Evolutionary conservation across 1,284 basidiomycete genomes (phyloP).

Genomic region (Pseudozyma thailandica): DNA sequence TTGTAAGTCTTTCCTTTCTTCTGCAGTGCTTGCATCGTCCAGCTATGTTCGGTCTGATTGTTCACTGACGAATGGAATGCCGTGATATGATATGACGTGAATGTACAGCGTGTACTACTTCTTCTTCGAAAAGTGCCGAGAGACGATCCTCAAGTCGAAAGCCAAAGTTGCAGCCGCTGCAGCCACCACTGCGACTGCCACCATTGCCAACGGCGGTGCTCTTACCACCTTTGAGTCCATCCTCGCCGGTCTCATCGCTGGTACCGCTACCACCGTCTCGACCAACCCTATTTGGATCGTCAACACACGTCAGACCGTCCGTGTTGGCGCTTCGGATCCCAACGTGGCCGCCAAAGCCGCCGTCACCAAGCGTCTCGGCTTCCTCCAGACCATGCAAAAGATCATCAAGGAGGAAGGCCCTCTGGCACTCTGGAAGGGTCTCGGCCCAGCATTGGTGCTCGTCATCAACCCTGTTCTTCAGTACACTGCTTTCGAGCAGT

Average conservation of each 20-base stretch:
- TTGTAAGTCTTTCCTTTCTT: constrained; percentile 69
- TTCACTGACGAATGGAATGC: not conserved
- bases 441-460: constrained; percentile 90
- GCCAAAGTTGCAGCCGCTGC: constrained; percentile 70
- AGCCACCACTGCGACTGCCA: constrained; percentile 55
- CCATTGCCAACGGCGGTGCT: constrained; percentile 67
- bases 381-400: constrained; percentile 75
- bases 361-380: constrained; percentile 55
- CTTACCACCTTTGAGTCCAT: constrained; percentile 89
- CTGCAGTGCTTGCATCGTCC: not conserved
- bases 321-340: constrained; percentile 50
- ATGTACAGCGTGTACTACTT: constrained; percentile 68
- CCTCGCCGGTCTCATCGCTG: constrained; percentile 86
- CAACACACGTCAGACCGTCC: constrained; percentile 78
- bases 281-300: constrained; percentile 83
- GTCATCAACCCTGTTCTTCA: constrained; percentile 93
- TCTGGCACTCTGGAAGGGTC: constrained; percentile 89
- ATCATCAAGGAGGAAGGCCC: constrained; percentile 83
- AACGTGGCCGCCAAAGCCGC: constrained; percentile 28
- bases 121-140: constrained; percentile 68
- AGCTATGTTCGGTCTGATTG: not conserved
- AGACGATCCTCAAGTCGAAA: constrained; percentile 65
- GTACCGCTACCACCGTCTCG: constrained; percentile 87
- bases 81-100: not conserved
- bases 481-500: constrained; percentile 67